Base-by-base conservation (phyloP, 83 land plant genomes). In the Picea mariana region DNA sequence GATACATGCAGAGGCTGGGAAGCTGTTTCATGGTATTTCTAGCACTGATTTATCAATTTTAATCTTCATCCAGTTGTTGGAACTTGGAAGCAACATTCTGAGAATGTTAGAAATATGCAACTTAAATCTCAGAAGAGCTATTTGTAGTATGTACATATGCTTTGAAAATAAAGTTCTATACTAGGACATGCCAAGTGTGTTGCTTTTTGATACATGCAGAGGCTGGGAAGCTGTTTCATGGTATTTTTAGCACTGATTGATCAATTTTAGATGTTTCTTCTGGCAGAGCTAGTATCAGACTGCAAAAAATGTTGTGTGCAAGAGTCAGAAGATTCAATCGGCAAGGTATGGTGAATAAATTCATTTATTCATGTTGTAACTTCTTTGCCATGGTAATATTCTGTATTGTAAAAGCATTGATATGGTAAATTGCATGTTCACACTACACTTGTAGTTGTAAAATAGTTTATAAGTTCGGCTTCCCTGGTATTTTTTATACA, bases 221-320 rank as follows among this genome's bases (percentile, higher is more conserved):
- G 42, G 77, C 55, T 73, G 26, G n/a, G 18, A 73, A 73, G 24
- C 77, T 73, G 52, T 9, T 42, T 44, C 11, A 44, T n/a, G 2
- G 4, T 8, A 73, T 9, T 40, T 42, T 11, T 71, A 71, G 20
- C 75, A 42, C 20, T 42, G 11, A 40, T 44, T 73, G 11, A 20
- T 44, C 21, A 17, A 15, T 44, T 6, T n/a, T 73, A 21, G 58
- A 52, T 38, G 55, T 73, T 73, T 73, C 77, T 23, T 40, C 7
- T 64, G 21, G 49, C 73, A 80, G 81, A 62, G 75, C 75, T 92
- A 79, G 92, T 92, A n/a, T 85, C 92, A 9, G 94, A 92, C 67
- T 92, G 94, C 75, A 83, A 86, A 77, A 88, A 87, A 83, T 92
- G 94, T 68, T 92, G 94, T 82, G 63, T 87, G n/a, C 91, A 92